Conservation (phyloP, 306 rosid species). For the Trichosanthes cucumerina region DNA sequence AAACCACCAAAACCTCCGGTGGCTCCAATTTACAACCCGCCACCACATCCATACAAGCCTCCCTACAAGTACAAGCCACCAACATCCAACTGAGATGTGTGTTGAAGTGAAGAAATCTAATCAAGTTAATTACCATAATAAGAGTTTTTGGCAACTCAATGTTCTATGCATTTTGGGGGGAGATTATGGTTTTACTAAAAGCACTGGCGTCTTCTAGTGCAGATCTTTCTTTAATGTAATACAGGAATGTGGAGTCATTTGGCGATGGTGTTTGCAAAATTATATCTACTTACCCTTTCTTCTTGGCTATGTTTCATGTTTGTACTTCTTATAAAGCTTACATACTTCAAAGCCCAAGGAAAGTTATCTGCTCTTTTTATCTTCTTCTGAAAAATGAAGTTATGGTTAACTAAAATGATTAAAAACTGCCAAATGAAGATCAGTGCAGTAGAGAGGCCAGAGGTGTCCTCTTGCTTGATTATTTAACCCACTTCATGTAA, state of each 20-base stretch:
- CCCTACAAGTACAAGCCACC: not conserved
- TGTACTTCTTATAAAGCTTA: not conserved
- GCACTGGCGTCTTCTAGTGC: not conserved
- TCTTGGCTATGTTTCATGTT: not conserved
- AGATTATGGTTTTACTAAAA: not conserved
- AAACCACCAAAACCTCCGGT: too few relatives aligned
- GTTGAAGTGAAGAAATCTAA: not conserved
- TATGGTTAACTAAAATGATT: too few relatives aligned
- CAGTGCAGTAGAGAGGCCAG: too few relatives aligned
- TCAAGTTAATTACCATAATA: not conserved
- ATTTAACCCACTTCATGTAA: too few relatives aligned
- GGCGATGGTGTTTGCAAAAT: not conserved
- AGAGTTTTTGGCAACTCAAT: slow-evolving; percentile 1
- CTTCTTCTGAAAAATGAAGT: not conserved
- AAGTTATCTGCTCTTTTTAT: not conserved
- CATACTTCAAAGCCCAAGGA: not conserved
- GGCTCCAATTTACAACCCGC: not conserved
- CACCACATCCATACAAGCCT: not conserved
- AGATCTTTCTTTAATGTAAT: not conserved
- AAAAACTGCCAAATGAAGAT: too few relatives aligned
- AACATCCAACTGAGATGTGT: not conserved
- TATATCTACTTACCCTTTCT: not conserved
- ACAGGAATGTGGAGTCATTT: not conserved
- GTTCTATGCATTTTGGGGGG: not conserved
- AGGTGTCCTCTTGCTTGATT: too few relatives aligned